Base-by-base conservation (phyloP, 495 filamentous ascomycete genomes). In the Pyrenula aspistea region DNA sequence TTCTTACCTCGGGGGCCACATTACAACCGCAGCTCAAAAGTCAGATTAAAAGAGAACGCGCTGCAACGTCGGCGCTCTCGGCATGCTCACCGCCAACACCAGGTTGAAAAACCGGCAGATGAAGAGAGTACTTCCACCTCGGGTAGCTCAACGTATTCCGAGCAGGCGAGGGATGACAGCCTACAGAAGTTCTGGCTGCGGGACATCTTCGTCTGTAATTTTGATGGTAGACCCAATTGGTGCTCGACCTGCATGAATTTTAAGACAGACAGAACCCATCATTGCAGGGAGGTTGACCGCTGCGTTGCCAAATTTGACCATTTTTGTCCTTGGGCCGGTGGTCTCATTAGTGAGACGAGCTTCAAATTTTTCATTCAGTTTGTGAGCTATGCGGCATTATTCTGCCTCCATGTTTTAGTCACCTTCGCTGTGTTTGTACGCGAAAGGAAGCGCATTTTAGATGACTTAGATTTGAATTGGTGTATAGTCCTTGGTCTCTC, bases 301-400 rank as follows among this genome's bases (percentile, higher is more conserved):
- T 96, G 91, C 68, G 84, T 92, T 24, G 72, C 74, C 25, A 92
- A 89, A 62, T 92, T 95, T 86, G 91, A 96, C 61, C 91, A 96
- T 66, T 95, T 88, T 62, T 96, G 91, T 67, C 91, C 91, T 0
- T 96, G 91, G 84, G 91, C 94, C 54, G 91, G 91, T 22, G 91
- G 91, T 19, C 83, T 94, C 54, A 83, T 96, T 10, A 86, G 83
- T 0, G 91, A 95, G 64, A 91, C 74, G 62, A 85, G 79, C 12
- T 89, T 87, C 72, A 95, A 96, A 59, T 96, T 87, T 61, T 96
- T 96, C 60, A 75, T 90, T 12, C 91, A 95, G 61, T 94, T 95
- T 61, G 82, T 83, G 2, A 73, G 76, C 20, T 95, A 91, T 63
- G 79, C 84, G 11, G 62, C 78, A 4, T 55, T 91, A 3, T 90